A percentile compares a stretch with the other conserved stretches of the same genome.
These are phyloP conservation scores for Entophlyctis helioformis DNA, from an alignment of 192 early-diverging fungal species.

Conservation along the genomic window DNA sequence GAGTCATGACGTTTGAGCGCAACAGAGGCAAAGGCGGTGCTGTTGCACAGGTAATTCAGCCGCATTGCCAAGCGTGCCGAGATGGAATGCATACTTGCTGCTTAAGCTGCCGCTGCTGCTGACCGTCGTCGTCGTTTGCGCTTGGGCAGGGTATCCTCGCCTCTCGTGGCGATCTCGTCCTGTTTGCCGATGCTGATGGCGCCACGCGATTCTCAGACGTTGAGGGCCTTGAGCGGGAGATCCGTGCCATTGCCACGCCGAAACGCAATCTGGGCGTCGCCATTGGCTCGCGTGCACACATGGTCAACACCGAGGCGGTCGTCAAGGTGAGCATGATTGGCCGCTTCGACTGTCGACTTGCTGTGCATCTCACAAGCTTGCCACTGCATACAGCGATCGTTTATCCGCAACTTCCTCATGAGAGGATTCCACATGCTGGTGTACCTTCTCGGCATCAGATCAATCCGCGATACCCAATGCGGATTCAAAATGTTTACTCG, in stretches of 20 bases:
- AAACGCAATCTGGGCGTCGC: conserved; percentile 47
- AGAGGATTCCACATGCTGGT: conserved; percentile 87
- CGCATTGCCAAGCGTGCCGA: background rate
- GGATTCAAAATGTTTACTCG: conserved; percentile 94
- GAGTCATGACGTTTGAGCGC: conserved; percentile 60
- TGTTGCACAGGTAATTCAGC: conserved; percentile 60
- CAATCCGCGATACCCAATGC: conserved; percentile 92
- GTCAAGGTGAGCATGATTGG: conserved; percentile 52
- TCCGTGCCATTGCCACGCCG: conserved; percentile 22
- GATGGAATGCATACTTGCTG: too few species aligned
- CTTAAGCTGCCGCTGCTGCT: too few species aligned
- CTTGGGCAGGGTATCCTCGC: conserved; percentile 69
- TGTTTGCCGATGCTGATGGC: conserved; percentile 96
- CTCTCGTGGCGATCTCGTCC: conserved; percentile 55
- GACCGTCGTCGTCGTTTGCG: too few species aligned
- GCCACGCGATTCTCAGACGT: conserved; percentile 87
- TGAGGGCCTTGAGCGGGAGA: conserved; percentile 32
- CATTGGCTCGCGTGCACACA: conserved; percentile 83
- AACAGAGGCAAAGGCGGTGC: conserved; percentile 93
- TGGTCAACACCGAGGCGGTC: conserved; percentile 71
- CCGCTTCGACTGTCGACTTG: too few species aligned
- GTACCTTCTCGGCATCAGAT: conserved; percentile 72
- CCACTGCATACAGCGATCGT: conserved; percentile 59
- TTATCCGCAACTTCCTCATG: conserved; percentile 88
- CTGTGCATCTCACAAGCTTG: background rate